Base-by-base conservation (phyloP, 306 rosid species). In the Fagus sylvatica region DNA sequence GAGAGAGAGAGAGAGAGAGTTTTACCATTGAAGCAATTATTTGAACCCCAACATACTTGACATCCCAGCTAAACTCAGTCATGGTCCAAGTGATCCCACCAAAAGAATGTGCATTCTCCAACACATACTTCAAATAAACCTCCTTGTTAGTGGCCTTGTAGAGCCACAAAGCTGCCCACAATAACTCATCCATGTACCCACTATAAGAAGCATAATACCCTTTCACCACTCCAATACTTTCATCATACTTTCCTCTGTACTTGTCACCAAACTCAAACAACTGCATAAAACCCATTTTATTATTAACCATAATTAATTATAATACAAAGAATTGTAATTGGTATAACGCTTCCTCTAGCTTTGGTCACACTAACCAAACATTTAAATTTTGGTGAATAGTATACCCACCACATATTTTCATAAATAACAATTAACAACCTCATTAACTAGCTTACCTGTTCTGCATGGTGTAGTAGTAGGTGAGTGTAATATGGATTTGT, bases 151-250 rank as follows among this genome's bases (percentile, higher is more conserved):
- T 91, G 77, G 97, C 95, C 68, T 42, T 89, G 76, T 89, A 88
- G 0, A 93, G 76, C 98, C 98, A 93, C 56, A 87, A 28, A 13
- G 98, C 91, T 78, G 91, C 98, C 98, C 98, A 93, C 1, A 93
- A 66, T 48, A 93, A 84, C 92, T 93, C 98, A 69, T 93, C 98
- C 93, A 9, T 85, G 87, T 91, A 93, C 2, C 98, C 98, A 81
- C 96, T 93, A 65, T 87, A 91, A 1, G 97, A 93, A 40, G 86
- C 69, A 80, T 93, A 93, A 60, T 88, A 84, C 56, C 88, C 89
- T 43, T 87, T 90, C 12, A 78, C 93, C 33, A 82, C 96, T 48
- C 77, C 83, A 83, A 93, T 80, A 71, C 92, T 91, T 42, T 85
- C 97, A 53, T 93, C 97, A 75, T 93, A 93, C 75, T 88, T 91